Base-by-base conservation (phyloP, 495 filamentous ascomycete genomes). In the Xylaria acuta region DNA sequence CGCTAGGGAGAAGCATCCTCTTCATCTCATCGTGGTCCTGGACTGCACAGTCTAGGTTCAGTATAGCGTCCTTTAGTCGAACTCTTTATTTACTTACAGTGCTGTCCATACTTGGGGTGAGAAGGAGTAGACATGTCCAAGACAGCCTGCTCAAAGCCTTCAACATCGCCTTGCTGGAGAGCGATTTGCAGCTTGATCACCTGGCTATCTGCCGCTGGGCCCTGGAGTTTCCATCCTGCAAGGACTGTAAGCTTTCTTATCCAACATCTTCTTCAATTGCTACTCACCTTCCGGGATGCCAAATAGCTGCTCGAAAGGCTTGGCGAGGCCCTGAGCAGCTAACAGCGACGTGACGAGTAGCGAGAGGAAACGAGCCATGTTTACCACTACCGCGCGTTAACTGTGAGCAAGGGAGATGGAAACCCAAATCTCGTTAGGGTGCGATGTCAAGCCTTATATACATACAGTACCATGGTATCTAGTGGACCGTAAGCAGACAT, bases 81-180 rank as follows among this genome's bases (percentile, higher is more conserved):
- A 56, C 0, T 56, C 25, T 20, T 41, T 1, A 16, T 59, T 12
- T 64, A 67, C 70, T 67, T 60, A 72, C 70, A 86, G 69, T 92
- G 86, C 64, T 88, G 78, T 8, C 91, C 90, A 78, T 92, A 92
- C 5, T 72, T 83, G 3, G 83, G 79, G 72, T 90, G 84, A 5
- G 79, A 80, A 9, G 90, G 91, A 7, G 88, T 89, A 18, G 88
- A 88, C 49, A 92, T 82, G 11, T 89, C 85, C 34, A 88, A 77
- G 34, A 91, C 84, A 36, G 79, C 85, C 73, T 89, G 80, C 76
- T 92, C 88, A 49, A 92, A 87, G 22, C 82, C 80, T 11, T 75
- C 81, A 34, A 82, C 80, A 43, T 86, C 87, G 43, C 84, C 79
- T 72, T 88, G 84, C 22, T 76, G 74, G 11, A 89, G 72, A 6